Conservation (phyloP, 805 yeast species). For the Yarrowia porcina region DNA sequence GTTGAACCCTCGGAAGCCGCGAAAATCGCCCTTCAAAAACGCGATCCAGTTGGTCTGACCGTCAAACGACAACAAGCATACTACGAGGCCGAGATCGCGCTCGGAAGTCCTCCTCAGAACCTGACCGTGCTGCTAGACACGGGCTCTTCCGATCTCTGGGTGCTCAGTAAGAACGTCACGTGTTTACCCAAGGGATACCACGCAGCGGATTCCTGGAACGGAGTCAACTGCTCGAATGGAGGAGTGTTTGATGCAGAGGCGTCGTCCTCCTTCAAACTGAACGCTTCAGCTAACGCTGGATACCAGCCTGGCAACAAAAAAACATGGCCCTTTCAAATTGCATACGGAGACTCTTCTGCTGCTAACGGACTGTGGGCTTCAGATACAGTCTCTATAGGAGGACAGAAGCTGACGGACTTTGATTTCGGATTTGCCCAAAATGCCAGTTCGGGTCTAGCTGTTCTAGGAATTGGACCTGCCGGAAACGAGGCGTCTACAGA, state of each 20-base stretch:
- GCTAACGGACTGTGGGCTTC: constrained; percentile 54
- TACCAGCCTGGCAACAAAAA: not conserved
- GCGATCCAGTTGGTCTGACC: not conserved
- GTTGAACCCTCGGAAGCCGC: not conserved
- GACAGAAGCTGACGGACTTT: constrained; percentile 46
- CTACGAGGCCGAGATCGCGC: not conserved
- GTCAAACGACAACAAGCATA: not conserved
- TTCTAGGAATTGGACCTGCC: constrained; percentile 40
- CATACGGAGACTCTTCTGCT: constrained; percentile 45
- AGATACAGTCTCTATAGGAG: constrained; percentile 57
- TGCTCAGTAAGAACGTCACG: not conserved
- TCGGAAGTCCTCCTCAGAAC: not conserved
- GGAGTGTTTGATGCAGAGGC: not conserved
- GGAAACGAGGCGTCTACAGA: constrained; percentile 35
- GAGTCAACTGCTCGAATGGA: not conserved
- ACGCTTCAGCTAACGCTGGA: constrained; percentile 30
- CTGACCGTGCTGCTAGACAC: constrained; percentile 2
- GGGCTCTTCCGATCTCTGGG: constrained; percentile 11
- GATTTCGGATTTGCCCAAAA: constrained; percentile 72
- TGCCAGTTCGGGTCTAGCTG: constrained; percentile 60
- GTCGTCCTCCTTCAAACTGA: not conserved
- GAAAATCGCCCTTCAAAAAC: not conserved
- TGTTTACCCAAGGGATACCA: not conserved
- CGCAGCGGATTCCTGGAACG: not conserved
- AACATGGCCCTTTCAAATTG: constrained; percentile 38